These are phyloP conservation scores for Phaeomoniella chlamydospora DNA, from an alignment of 2,329 filamentous ascomycete genomes.

Conservation along the genomic window DNA sequence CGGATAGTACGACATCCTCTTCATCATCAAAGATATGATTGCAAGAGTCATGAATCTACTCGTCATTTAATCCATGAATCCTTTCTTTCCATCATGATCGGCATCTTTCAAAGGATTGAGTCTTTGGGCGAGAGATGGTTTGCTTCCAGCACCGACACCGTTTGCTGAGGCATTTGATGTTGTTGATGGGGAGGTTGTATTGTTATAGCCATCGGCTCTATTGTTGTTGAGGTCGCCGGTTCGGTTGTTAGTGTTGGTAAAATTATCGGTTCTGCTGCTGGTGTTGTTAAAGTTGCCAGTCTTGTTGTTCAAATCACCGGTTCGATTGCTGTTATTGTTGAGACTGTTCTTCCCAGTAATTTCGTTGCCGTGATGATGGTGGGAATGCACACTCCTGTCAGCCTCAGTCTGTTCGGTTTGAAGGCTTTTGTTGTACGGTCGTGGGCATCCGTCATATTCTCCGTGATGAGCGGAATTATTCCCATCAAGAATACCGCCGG, in stretches of 20 bases:
- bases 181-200: conserved; percentile 1
- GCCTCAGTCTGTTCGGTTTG: conserved; percentile 2
- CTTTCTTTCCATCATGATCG: conserved; percentile 40
- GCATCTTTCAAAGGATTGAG: conserved; percentile 40
- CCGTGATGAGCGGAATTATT: conserved; percentile 25
- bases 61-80: conserved; percentile 38
- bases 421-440: conserved; percentile 11
- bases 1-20: no score
- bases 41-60: no score
- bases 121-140: conserved; percentile 36
- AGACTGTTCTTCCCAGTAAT: neutral
- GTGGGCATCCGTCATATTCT: conserved; percentile 36
- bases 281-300: conserved; percentile 5
- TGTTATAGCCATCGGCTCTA: conserved; percentile 5
- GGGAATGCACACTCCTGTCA: conserved; percentile 6
- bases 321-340: conserved; percentile 1
- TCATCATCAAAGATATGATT: no score
- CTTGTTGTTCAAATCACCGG: conserved; percentile 3
- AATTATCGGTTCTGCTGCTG: conserved; percentile 3
- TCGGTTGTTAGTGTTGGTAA: conserved; percentile 4
- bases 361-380: conserved; percentile 1
- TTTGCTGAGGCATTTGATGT: conserved; percentile 3
- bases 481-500: conserved; percentile 39
- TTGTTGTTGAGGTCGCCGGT: conserved; percentile 4
- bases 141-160: conserved; percentile 15